Evolutionary conservation across 257 asterid species (phyloP).

Genomic region (Nicotiana benthamiana): DNA sequence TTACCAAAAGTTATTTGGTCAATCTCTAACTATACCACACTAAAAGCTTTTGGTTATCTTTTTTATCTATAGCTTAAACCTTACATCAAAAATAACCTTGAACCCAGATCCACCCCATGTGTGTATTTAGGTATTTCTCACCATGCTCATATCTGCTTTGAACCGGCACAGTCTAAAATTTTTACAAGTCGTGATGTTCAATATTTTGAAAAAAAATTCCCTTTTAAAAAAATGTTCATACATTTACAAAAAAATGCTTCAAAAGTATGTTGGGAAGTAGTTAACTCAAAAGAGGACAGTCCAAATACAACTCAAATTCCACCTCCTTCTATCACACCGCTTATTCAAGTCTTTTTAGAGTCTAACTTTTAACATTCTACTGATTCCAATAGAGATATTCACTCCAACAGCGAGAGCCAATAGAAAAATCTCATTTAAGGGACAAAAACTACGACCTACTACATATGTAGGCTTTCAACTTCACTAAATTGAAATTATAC

Average conservation of each 20-base stretch:
- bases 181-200: not conserved
- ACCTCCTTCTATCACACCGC: not conserved
- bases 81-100: not conserved
- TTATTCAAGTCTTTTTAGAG: not conserved
- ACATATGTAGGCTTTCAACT: no score
- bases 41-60: no score
- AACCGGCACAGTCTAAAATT: not conserved
- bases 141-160: not conserved
- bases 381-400: not conserved
- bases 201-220: not conserved
- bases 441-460: no score
- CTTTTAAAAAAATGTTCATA: not conserved
- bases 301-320: not conserved
- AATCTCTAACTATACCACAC: no score
- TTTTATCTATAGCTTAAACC: no score
- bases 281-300: not conserved
- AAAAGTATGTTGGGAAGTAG: not conserved
- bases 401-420: not conserved
- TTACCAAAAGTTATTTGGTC: no score
- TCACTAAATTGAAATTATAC: no score
- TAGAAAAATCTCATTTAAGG: no score
- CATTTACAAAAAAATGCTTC: constrained; percentile 28
- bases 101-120: not conserved
- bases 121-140: not conserved
- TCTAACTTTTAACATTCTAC: not conserved